A percentile compares a stretch with the other conserved stretches of the same genome.
Conservation (phyloP, 2,329 filamentous ascomycete genomes). For the Colletotrichum incanum region DNA sequence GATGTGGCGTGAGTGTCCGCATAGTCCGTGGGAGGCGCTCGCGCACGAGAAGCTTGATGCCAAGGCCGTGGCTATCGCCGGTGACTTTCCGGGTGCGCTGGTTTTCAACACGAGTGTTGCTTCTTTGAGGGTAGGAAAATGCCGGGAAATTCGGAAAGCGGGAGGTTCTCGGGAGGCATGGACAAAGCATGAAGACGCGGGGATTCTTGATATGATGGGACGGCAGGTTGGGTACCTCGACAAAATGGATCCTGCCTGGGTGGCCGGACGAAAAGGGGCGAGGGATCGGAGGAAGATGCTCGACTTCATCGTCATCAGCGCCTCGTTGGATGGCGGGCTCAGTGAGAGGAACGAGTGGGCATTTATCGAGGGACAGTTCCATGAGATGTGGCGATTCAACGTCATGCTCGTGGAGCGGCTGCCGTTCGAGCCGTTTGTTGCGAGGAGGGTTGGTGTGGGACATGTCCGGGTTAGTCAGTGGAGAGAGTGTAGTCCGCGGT, state of each 20-base stretch:
- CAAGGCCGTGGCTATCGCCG: not conserved
- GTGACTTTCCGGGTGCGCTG: slow-evolving; percentile 7
- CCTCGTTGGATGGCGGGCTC: not conserved
- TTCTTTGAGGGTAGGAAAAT: slow-evolving; percentile 10
- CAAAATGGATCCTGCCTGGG: slow-evolving; percentile 14
- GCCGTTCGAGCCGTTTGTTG: slow-evolving; percentile 9
- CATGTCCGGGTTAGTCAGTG: slow-evolving; percentile 21
- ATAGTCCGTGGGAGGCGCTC: slow-evolving; percentile 31
- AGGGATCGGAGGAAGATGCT: slow-evolving; percentile 10
- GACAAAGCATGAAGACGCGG: not conserved
- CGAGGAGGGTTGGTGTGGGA: slow-evolving; percentile 11
- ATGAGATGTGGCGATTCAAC: slow-evolving; percentile 30
- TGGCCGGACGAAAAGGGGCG: slow-evolving; percentile 14
- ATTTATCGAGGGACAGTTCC: slow-evolving; percentile 23
- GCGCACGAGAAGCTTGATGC: not conserved
- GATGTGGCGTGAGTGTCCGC: slow-evolving; percentile 29
- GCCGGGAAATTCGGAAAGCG: not conserved
- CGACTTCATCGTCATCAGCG: slow-evolving; percentile 24
- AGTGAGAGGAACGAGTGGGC: slow-evolving; percentile 21
- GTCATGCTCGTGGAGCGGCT: slow-evolving; percentile 33
- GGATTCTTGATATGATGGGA: slow-evolving; percentile 27
- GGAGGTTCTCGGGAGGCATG: not conserved
- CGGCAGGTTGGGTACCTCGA: slow-evolving; percentile 23
- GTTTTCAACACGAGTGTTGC: slow-evolving; percentile 30
- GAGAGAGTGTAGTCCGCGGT: slow-evolving; percentile 15